phyloP scores from a whole-genome alignment of 1,284 basidiomycete genomes.

The Athelia sp. region DNA sequence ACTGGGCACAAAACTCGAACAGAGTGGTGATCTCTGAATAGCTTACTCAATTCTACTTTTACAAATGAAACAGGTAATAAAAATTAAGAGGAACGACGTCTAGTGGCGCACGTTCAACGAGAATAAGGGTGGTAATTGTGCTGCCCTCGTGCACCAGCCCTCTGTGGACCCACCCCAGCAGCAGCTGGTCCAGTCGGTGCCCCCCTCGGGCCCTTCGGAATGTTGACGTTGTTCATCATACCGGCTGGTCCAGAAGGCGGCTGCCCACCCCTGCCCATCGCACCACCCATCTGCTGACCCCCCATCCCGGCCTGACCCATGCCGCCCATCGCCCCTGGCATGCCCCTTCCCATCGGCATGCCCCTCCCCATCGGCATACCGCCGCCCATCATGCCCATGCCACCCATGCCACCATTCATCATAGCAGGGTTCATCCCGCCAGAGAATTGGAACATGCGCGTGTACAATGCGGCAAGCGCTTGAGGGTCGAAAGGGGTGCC shows the following conservation, averaged over 20 bases:
- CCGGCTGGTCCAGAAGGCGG: slow-evolving; percentile 17
- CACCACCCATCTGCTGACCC: neutral
- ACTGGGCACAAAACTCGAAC: no score
- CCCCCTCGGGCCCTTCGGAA: slow-evolving; percentile 64
- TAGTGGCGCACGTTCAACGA: slow-evolving; percentile 31
- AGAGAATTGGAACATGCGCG: slow-evolving; percentile 80
- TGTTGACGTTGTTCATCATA: slow-evolving; percentile 42
- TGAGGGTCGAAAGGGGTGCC: slow-evolving; percentile 76
- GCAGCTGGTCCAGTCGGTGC: slow-evolving; percentile 43
- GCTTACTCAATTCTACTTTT: slow-evolving; percentile 1
- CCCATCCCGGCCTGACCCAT: slow-evolving; percentile 32
- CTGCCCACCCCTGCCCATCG: slow-evolving; percentile 22
- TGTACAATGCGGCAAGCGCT: slow-evolving; percentile 74
- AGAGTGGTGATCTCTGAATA: no score
- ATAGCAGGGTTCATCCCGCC: slow-evolving; percentile 30
- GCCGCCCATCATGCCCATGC: slow-evolving; percentile 43
- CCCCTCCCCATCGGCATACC: slow-evolving; percentile 32
- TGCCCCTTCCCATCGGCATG: slow-evolving; percentile 11
- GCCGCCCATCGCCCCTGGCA: slow-evolving; percentile 26
- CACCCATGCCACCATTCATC: slow-evolving; percentile 26
- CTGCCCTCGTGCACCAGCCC: slow-evolving; percentile 63
- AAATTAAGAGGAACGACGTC: neutral
- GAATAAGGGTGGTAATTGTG: slow-evolving; percentile 80
- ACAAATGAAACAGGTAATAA: neutral
- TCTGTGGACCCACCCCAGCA: slow-evolving; percentile 66